phyloP scores from a whole-genome alignment of 2,329 filamentous ascomycete species.

The Paramyrothecium sp. region DNA sequence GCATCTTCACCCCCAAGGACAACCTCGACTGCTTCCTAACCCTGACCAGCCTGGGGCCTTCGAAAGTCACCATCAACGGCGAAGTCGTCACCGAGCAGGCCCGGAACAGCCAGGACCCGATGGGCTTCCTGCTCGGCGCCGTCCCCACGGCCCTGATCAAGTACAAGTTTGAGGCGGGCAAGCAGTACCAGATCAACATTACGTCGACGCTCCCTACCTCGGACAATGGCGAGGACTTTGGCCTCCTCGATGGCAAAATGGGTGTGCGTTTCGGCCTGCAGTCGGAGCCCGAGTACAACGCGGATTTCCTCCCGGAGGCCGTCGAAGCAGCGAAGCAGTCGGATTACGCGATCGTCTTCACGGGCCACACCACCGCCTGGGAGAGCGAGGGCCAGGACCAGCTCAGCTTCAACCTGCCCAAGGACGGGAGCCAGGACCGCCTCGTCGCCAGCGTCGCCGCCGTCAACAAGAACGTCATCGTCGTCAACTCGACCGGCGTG shows the following conservation, averaged over 20 bases:
- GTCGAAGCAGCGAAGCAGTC: slow-evolving; percentile 55
- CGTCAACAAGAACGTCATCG: slow-evolving; percentile 53
- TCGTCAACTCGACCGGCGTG: slow-evolving; percentile 63
- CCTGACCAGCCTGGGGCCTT: slow-evolving; percentile 26
- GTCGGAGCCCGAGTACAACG: slow-evolving; percentile 29
- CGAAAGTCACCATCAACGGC: slow-evolving; percentile 27
- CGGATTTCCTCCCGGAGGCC: slow-evolving; percentile 44
- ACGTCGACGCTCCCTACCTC: slow-evolving; percentile 25
- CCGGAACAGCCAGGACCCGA: slow-evolving; percentile 27
- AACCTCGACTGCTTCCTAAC: slow-evolving; percentile 25
- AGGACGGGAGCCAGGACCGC: slow-evolving; percentile 49
- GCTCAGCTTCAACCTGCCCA: slow-evolving; percentile 69
- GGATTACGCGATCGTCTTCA: slow-evolving; percentile 54
- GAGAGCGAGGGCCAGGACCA: slow-evolving; percentile 62
- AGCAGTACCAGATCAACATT: slow-evolving; percentile 27
- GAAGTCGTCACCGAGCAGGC: slow-evolving; percentile 28
- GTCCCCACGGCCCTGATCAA: slow-evolving; percentile 20
- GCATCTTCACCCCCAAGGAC: background rate
- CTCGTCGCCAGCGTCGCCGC: slow-evolving; percentile 54
- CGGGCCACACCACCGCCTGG: slow-evolving; percentile 55
- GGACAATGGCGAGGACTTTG: slow-evolving; percentile 36
- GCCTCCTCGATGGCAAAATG: slow-evolving; percentile 29
- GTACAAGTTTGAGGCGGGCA: slow-evolving; percentile 19
- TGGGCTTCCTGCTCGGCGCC: slow-evolving; percentile 31
- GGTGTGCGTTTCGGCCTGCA: slow-evolving; percentile 30